phyloP scores from a whole-genome alignment of 75 land plant genomes.

The Azolla pinnata region DNA sequence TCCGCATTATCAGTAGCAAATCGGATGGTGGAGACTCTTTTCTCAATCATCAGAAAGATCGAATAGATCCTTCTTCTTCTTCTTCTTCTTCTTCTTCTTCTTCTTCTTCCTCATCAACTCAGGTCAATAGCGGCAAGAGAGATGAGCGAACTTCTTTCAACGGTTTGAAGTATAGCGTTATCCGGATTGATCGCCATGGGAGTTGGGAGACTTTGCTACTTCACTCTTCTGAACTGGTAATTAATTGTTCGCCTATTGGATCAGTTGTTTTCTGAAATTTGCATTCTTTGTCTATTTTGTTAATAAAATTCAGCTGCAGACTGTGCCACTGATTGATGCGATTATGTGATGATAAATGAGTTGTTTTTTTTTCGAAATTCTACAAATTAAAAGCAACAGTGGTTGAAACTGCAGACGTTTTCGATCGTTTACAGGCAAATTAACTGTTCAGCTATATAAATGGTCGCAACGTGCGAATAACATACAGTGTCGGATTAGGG shows the following conservation, averaged over 20 bases:
- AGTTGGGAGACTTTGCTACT: conserved; percentile 23
- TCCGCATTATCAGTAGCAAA: conserved; percentile 4
- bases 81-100: background rate
- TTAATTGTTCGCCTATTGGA: too few relatives aligned
- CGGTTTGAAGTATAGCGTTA: conserved; percentile 23
- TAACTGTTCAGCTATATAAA: too few relatives aligned
- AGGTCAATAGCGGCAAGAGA: too few relatives aligned
- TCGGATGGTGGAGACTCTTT: background rate
- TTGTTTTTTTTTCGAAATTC: background rate
- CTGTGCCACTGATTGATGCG: background rate
- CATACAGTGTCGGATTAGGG: too few relatives aligned
- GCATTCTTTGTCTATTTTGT: background rate
- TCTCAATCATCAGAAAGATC: background rate
- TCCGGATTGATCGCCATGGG: conserved; percentile 24
- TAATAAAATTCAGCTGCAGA: background rate
- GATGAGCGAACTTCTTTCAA: conserved; percentile 3
- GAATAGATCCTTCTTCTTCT: background rate
- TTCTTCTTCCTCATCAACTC: background rate
- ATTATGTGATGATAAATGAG: background rate
- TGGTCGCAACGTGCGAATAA: too few relatives aligned
- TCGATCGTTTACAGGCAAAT: too few relatives aligned
- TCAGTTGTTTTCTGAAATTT: background rate
- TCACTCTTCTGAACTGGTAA: conserved; percentile 20
- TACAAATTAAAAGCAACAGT: background rate
- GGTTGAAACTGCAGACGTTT: background rate